Base-by-base conservation (phyloP, 2,329 filamentous ascomycete genomes). In the Microdochium trichocladiopsis region DNA sequence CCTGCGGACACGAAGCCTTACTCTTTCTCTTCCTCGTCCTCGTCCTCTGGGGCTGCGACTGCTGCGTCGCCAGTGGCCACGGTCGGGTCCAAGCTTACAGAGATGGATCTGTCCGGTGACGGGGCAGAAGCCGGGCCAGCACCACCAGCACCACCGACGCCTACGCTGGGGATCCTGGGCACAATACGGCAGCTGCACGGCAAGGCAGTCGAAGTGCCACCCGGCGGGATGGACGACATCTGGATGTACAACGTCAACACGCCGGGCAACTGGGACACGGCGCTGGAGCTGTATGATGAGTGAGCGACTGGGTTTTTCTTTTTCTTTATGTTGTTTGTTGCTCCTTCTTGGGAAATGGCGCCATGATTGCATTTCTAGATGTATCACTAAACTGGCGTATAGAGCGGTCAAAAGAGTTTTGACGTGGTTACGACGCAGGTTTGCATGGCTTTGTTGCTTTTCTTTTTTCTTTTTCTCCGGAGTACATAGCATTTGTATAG, bases 211-310 rank as follows among this genome's bases (percentile, higher is more conserved):
- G 41, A 45, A 18, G 41, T 45, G 6, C 41, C 41, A 6, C 41
- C 41, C 3, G 41, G 18, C 5, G 41, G 41, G 6, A 18, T 45
- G 18, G 41, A 45, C 41, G 41, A 45, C 21, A 45, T 45, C 3
- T 45, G 41, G 41, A 45, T 45, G 41, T 45, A 45, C 21, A 45
- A 45, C 12, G 41, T 45, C n/a, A 45, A 45, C 41, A 45, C 41
- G 12, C 41, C 41, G 18, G 41, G 41, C n/a, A 45, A 45, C 41
- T 45, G 41, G 41, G 41, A 45, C 18, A 45, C 41, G 18, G 41
- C 41, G 6, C 12, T 45, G 18, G 41, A 45, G 41, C 18, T 45
- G 18, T 45, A 45, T 18, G 41, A 45, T 22, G 5, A 21, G 4
- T 45, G 22, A 31, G 28, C 14, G 14, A 31, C n/a, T n/a, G n/a